Percentiles rank a stretch among this genome's conserved stretches.
These are phyloP conservation scores for Rosa multiflora DNA, from an alignment of 306 rosid species.

Conservation along the genomic window DNA sequence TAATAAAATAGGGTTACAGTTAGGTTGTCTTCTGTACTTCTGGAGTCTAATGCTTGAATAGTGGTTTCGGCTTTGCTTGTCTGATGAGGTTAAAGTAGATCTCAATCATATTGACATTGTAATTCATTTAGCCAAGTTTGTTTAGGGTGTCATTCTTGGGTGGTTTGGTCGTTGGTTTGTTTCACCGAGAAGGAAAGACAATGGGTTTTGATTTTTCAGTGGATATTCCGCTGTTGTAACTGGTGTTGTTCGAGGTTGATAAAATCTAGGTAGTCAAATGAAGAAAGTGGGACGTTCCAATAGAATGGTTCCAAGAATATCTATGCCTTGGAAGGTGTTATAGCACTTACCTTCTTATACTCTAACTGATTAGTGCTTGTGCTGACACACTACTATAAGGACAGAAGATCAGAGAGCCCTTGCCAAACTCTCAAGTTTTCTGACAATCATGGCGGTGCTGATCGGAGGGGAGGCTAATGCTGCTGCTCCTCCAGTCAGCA, in stretches of 20 bases:
- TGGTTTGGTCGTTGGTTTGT: not conserved
- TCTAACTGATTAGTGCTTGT: not conserved
- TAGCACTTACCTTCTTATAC: not conserved
- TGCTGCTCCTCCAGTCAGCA: not conserved
- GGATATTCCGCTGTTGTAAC: not conserved
- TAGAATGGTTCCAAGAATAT: not conserved
- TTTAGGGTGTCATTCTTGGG: not conserved
- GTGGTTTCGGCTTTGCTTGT: not conserved
- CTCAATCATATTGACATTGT: too few species aligned
- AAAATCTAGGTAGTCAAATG: not conserved
- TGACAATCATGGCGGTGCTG: too few species aligned
- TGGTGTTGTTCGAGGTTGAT: not conserved
- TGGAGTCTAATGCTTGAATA: not conserved
- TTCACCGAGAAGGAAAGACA: not conserved
- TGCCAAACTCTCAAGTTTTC: not conserved
- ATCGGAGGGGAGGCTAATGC: not conserved
- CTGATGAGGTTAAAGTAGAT: not conserved
- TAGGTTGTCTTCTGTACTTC: not conserved
- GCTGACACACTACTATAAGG: not conserved
- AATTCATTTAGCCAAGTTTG: not conserved
- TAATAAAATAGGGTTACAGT: too few species aligned
- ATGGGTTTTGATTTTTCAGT: too few species aligned
- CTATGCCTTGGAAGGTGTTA: not conserved
- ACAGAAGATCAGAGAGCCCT: not conserved
- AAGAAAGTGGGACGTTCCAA: not conserved